These are phyloP conservation scores for Rhodamnia argentea DNA, from an alignment of 345 rosid species.

Conservation along the genomic window DNA sequence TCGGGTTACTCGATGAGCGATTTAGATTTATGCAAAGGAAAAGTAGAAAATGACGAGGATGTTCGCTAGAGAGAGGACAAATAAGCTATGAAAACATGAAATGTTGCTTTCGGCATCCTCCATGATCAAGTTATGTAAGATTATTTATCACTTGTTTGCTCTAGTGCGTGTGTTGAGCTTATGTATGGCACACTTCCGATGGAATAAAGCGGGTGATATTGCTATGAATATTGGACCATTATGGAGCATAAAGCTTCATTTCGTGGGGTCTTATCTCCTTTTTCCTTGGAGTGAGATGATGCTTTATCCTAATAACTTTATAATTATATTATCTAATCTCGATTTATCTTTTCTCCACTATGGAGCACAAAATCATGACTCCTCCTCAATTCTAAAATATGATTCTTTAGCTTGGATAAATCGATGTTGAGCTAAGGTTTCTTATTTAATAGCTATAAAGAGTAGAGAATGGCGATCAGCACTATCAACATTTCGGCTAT, in stretches of 20 bases:
- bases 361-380: not conserved
- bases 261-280: not conserved
- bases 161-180: not conserved
- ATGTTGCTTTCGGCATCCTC: not conserved
- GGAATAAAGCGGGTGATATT: not conserved
- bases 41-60: not conserved
- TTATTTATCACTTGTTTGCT: not conserved
- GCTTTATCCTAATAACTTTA: not conserved
- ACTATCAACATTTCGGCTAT: not conserved
- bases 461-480: fast-evolving
- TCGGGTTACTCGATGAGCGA: not conserved
- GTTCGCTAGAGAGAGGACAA: not conserved
- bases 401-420: not conserved
- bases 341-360: not conserved
- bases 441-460: not conserved
- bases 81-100: too few relatives aligned
- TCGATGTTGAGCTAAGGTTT: not conserved
- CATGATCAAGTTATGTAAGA: not conserved
- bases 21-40: not conserved
- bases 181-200: not conserved
- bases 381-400: not conserved
- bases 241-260: not conserved
- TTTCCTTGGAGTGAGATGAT: not conserved
- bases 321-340: not conserved
- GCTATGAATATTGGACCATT: not conserved